Evolutionary conservation across 2,329 filamentous ascomycete genomes (phyloP).

Genomic region (Calonectria naviculata): DNA sequence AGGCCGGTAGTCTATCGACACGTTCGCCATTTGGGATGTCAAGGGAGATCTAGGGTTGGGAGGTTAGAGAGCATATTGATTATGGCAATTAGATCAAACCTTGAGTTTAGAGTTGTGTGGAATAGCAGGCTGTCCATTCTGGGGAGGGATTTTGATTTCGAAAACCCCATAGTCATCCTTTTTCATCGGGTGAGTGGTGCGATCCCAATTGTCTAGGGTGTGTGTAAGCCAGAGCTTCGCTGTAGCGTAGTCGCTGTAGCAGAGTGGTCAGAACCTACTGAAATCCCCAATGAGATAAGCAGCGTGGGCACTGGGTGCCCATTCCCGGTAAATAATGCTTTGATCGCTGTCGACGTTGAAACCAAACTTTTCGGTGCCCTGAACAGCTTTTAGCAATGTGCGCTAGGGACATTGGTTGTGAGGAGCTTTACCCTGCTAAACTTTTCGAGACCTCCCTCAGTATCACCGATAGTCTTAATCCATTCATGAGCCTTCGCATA

Average conservation of each 20-base stretch:
- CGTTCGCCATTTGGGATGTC: conserved; percentile 82
- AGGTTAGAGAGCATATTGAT: conserved; percentile 14
- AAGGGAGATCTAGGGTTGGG: conserved; percentile 76
- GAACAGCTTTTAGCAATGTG: conserved; percentile 13
- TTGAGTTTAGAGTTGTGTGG: conserved; percentile 96
- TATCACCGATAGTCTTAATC: conserved; percentile 85
- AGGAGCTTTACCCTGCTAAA: conserved; percentile 79
- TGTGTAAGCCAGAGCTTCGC: conserved; percentile 39
- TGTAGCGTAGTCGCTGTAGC: not conserved
- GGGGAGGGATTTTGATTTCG: conserved; percentile 80
- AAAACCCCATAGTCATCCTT: conserved; percentile 89
- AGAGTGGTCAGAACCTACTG: conserved; percentile 77
- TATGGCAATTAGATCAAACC: conserved; percentile 59
- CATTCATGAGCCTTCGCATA: conserved; percentile 85
- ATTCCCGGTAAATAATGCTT: conserved; percentile 92
- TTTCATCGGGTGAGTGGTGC: conserved; percentile 85
- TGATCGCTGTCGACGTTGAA: conserved; percentile 85
- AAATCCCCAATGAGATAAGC: conserved; percentile 95
- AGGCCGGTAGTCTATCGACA: conserved; percentile 90
- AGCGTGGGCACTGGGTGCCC: conserved; percentile 89
- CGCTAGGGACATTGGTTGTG: not conserved
- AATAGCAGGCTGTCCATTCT: conserved; percentile 81
- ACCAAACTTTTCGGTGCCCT: conserved; percentile 90
- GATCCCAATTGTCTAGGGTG: conserved; percentile 82
- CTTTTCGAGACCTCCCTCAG: conserved; percentile 90